Evolutionary conservation across 1,284 basidiomycete genomes (phyloP).

Genomic region (Puccinia polysora): DNA sequence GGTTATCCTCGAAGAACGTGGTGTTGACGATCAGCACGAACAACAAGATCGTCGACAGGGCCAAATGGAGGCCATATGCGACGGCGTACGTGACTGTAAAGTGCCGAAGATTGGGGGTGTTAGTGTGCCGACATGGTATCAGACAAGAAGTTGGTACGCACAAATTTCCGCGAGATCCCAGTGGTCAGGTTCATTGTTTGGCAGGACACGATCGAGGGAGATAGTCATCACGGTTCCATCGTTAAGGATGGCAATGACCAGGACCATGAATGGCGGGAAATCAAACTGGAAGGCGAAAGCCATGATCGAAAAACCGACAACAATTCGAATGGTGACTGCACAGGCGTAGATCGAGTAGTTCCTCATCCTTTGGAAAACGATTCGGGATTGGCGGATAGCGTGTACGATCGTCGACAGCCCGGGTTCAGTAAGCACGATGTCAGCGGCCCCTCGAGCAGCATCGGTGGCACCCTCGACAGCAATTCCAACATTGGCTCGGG

Average conservation of each 20-base stretch:
- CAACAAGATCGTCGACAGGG: conserved; percentile 76
- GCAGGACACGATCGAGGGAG: conserved; percentile 91
- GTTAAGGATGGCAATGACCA: conserved; percentile 71
- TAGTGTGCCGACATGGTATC: no score
- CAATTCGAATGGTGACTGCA: conserved; percentile 44
- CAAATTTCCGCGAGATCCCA: conserved; percentile 95
- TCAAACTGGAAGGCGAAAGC: conserved; percentile 44
- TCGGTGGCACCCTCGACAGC: conserved; percentile 95
- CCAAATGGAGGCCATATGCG: conserved; percentile 89
- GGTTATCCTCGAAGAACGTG: conserved; percentile 80
- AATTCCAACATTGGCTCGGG: conserved; percentile 56
- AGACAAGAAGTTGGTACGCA: conserved; percentile 5
- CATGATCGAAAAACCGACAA: conserved; percentile 44
- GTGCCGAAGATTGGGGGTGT: not conserved
- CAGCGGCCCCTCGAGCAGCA: conserved; percentile 87
- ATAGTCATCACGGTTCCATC: conserved; percentile 77
- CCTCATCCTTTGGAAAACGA: conserved; percentile 96
- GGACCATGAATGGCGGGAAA: conserved; percentile 50
- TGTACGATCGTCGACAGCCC: conserved; percentile 95
- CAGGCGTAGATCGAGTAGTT: conserved; percentile 73
- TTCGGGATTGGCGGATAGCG: conserved; percentile 87
- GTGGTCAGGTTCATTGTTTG: conserved; percentile 76
- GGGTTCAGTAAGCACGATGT: conserved; percentile 89
- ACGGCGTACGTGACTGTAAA: conserved; percentile 70
- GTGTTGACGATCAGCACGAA: conserved; percentile 82